Evolutionary conservation across 2,329 filamentous ascomycete genomes (phyloP).

Genomic region (Leptosphaerulina australis): DNA sequence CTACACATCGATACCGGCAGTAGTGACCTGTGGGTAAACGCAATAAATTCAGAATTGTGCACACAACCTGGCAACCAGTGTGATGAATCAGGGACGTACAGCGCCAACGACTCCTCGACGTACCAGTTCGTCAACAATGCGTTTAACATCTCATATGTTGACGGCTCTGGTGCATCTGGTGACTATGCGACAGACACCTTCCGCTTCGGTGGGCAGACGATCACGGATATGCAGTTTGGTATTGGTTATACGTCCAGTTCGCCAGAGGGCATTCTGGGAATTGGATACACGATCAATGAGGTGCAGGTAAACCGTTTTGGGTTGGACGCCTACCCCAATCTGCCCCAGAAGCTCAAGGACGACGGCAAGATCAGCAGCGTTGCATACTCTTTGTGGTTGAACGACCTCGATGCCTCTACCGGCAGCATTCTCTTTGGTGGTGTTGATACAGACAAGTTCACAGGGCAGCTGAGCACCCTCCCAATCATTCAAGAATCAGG

Average conservation of each 20-base stretch:
- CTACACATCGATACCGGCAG: conserved; percentile 68
- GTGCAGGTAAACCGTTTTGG: conserved; percentile 68
- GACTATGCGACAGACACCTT: conserved; percentile 82
- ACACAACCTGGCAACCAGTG: conserved; percentile 59
- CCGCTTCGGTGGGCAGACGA: conserved; percentile 59
- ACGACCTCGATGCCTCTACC: conserved; percentile 64
- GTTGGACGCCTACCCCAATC: conserved; percentile 59
- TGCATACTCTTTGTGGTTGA: conserved; percentile 72
- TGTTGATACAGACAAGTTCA: conserved; percentile 77
- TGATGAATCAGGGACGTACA: conserved; percentile 68
- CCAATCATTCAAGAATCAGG: conserved; percentile 59
- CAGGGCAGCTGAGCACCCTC: conserved; percentile 66
- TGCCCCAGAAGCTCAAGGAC: conserved; percentile 68
- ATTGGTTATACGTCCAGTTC: conserved; percentile 69
- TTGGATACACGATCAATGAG: conserved; percentile 83
- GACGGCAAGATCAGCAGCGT: conserved; percentile 67
- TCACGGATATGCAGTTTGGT: conserved; percentile 71
- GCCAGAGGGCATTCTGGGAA: conserved; percentile 76
- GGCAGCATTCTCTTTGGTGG: conserved; percentile 80
- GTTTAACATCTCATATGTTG: conserved; percentile 89
- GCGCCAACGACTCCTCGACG: conserved; percentile 73
- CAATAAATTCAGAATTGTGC: conserved; percentile 67
- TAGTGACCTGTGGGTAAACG: conserved; percentile 71
- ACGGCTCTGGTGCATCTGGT: conserved; percentile 76
- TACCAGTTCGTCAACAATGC: conserved; percentile 73